Evolutionary conservation across 352 stramenopile genomes (phyloP), one percentile per base, ranked within the genome.

Genomic region (Aphanomyces cochlioides): DNA sequence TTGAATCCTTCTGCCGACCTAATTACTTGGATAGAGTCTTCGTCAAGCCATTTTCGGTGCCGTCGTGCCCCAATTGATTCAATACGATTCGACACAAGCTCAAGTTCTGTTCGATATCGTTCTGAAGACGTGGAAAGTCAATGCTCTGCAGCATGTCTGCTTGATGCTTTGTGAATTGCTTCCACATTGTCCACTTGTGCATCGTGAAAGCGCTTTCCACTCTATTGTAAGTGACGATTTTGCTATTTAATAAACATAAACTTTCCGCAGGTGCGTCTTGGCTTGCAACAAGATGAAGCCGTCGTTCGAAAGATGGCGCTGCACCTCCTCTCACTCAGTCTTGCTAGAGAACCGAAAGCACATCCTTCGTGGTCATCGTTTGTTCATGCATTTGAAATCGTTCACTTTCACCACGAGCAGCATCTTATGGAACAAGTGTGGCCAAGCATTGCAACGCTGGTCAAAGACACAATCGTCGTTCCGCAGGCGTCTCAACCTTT

Each of bases 391-490:
- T 92, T 84, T 1, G 84, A 94, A 28, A 84, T 94, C 12, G 90
- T 94, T 45, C 84, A 93, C 64, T 85, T 91, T 74, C 85, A 94
- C 53, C 85, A 94, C 43, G 83, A 93, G 58, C 85, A 86, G 64
- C 87, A 94, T 56, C 48, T 94, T 28, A 79, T 94, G 66, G 87
- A 93, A 64, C 85, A 94, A 60, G 87, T 93, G 19, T 94, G 87
- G 87, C 79, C 85, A 8, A 85, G 92, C 28, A 80, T 94, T 28
- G 78, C 78, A 12, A 60, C 73, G 6, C 50, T 94, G 17, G 74
- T 94, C 28, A 60, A 78, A 19, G 74, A 59, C 6, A 77, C 78
- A 34, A 74, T 89, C 17, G 58, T 87, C 17, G 68, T 79, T 4
- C 39, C 67, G 7, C 12, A 47, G n/a, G 19, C 7, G 1, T 28